Evolutionary conservation across 192 early-diverging fungal species (phyloP).

Genomic region (Linnemannia zychae): DNA sequence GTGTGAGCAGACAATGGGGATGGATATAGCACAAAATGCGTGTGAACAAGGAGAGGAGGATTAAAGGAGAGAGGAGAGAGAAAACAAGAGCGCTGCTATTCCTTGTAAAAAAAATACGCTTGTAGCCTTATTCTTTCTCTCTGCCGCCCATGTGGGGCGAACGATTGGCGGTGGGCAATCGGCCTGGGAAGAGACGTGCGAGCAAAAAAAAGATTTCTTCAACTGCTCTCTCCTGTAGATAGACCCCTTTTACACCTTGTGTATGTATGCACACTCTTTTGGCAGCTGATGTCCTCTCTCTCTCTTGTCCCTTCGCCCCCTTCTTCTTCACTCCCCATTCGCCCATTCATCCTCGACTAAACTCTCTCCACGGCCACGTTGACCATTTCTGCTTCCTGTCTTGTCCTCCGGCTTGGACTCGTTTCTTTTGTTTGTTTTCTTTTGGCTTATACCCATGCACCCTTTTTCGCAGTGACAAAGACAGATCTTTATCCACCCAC

Average conservation of each 20-base stretch:
- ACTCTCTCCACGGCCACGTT: background rate
- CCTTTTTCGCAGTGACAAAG: background rate
- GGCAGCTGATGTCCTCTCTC: background rate
- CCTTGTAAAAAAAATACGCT: too few species aligned
- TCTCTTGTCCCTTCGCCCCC: background rate
- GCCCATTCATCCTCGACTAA: too few species aligned
- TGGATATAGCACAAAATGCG: background rate
- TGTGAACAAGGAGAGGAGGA: background rate
- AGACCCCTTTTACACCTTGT: background rate
- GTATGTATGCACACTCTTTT: background rate
- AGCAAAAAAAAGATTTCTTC: background rate
- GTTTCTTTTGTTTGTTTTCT: background rate
- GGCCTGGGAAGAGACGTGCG: background rate
- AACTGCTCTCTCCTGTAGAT: background rate
- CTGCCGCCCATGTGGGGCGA: slow-evolving; percentile 34
- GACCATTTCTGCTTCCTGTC: background rate
- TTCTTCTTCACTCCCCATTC: too few species aligned
- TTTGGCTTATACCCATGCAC: background rate
- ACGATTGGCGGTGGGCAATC: slow-evolving; percentile 16
- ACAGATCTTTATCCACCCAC: background rate
- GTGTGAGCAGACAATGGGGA: background rate
- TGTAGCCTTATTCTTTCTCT: background rate
- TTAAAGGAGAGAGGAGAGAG: background rate
- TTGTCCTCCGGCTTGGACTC: background rate
- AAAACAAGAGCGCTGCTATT: too few species aligned